Evolutionary conservation across 1,284 basidiomycete species (phyloP).

Genomic region (Sphagnurus paluster): DNA sequence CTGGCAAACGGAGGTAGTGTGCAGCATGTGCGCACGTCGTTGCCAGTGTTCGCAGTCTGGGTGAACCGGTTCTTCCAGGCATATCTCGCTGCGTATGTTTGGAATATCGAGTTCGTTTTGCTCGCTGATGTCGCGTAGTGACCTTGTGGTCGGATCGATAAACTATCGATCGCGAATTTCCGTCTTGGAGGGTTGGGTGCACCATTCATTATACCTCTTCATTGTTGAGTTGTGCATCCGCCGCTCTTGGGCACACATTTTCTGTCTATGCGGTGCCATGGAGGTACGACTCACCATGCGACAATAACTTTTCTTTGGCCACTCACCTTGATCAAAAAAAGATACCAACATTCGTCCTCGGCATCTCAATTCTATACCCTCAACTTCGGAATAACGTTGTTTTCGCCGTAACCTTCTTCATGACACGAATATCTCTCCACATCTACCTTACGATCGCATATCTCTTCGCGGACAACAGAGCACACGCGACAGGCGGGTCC

Average conservation of each 20-base stretch:
- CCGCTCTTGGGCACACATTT: conserved; percentile 43
- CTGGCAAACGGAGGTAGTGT: conserved; percentile 33
- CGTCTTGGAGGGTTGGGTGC: conserved; percentile 53
- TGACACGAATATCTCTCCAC: conserved; percentile 54
- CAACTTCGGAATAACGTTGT: conserved; percentile 46
- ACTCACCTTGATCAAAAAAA: conserved; percentile 22
- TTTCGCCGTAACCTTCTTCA: conserved; percentile 54
- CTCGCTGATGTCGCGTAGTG: conserved; percentile 5
- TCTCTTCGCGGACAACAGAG: conserved; percentile 33
- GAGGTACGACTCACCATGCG: conserved; percentile 48
- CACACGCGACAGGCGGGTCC: conserved; percentile 28
- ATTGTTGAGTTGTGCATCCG: conserved; percentile 46
- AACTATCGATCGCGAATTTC: conserved; percentile 19
- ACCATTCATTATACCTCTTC: conserved; percentile 53
- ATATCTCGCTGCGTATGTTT: conserved; percentile 43
- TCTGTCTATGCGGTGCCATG: conserved; percentile 51
- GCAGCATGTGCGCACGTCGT: conserved; percentile 24
- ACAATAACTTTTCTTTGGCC: conserved; percentile 17
- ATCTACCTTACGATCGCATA: conserved; percentile 39
- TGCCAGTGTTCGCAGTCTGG: conserved; percentile 23
- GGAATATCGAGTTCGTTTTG: conserved; percentile 3
- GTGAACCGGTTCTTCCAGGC: conserved; percentile 46
- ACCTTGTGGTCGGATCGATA: conserved; percentile 15
- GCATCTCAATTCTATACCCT: conserved; percentile 47
- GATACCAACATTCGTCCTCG: conserved; percentile 61